phyloP scores from a whole-genome alignment of 1,284 basidiomycete species.

The Ganoderma multipileum region DNA sequence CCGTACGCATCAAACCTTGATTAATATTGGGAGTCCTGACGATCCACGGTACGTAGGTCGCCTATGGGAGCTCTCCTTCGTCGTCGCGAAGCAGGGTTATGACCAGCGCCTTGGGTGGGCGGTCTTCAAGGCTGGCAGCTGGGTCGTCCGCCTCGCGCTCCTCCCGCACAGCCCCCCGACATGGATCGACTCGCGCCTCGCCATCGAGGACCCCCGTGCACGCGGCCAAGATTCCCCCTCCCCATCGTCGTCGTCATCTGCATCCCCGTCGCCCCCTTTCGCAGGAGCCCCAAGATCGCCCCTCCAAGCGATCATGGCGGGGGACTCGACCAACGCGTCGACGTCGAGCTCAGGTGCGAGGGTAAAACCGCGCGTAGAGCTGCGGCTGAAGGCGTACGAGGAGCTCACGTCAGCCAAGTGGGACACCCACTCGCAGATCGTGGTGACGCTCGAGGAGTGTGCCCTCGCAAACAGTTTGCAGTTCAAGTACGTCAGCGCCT shows the following conservation, averaged over 20 bases:
- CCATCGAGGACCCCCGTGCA: conserved; percentile 51
- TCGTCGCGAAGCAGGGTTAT: conserved; percentile 40
- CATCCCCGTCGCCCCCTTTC: conserved; percentile 20
- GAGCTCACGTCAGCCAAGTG: conserved; percentile 32
- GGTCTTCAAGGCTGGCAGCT: conserved; percentile 49
- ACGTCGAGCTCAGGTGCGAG: conserved; percentile 25
- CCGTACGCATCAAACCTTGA: no score
- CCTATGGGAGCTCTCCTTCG: conserved; percentile 67
- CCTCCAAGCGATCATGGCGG: conserved; percentile 15
- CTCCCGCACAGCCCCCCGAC: conserved; percentile 67
- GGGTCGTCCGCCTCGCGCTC: conserved; percentile 62
- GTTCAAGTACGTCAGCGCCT: conserved; percentile 59
- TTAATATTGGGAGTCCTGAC: background rate
- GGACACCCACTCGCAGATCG: conserved; percentile 38
- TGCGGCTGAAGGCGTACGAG: conserved; percentile 49
- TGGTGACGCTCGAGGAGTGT: conserved; percentile 54
- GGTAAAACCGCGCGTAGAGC: conserved; percentile 47
- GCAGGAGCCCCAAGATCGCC: conserved; percentile 19
- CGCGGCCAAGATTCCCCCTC: conserved; percentile 7
- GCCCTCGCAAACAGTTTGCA: conserved; percentile 54
- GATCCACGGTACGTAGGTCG: conserved; percentile 54
- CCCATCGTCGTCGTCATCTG: no score
- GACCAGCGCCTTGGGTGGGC: conserved; percentile 27
- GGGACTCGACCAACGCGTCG: conserved; percentile 6
- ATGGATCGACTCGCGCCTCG: conserved; percentile 61